Evolutionary conservation across 2,329 filamentous ascomycete species (phyloP).

Genomic region (Penicillium sp.): DNA sequence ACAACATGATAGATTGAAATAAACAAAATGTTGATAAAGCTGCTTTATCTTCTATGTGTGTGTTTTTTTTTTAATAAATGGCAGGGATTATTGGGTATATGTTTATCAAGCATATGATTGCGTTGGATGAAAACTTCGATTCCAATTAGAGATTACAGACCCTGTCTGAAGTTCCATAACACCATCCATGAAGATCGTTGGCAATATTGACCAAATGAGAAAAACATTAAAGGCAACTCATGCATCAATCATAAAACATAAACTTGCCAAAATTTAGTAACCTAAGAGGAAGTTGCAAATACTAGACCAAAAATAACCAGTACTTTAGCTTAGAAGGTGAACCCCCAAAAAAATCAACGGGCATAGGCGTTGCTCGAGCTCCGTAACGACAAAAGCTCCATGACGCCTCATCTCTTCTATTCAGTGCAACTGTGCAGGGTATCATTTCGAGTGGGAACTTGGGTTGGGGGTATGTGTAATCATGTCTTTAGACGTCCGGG

Average conservation of each 20-base stretch:
- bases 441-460: constrained; percentile 11
- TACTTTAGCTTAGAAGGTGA: background rate
- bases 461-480: constrained; percentile 11
- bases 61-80: too few relatives aligned
- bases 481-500: constrained; percentile 21
- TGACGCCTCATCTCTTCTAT: background rate
- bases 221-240: background rate
- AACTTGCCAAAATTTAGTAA: background rate
- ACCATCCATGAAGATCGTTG: background rate
- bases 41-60: too few relatives aligned
- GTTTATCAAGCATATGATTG: background rate
- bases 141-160: background rate
- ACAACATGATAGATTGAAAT: too few relatives aligned
- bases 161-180: background rate
- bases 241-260: background rate
- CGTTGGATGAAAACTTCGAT: background rate
- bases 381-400: background rate
- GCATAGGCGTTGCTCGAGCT: background rate
- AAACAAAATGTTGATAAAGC: too few relatives aligned
- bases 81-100: background rate
- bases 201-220: background rate
- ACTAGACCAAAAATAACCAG: background rate
- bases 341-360: background rate
- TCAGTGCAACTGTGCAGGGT: constrained; percentile 16
- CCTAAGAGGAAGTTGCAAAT: background rate